Base-by-base conservation (phyloP, 805 yeast genomes). In the Kregervanrija pseudodelftensis region DNA sequence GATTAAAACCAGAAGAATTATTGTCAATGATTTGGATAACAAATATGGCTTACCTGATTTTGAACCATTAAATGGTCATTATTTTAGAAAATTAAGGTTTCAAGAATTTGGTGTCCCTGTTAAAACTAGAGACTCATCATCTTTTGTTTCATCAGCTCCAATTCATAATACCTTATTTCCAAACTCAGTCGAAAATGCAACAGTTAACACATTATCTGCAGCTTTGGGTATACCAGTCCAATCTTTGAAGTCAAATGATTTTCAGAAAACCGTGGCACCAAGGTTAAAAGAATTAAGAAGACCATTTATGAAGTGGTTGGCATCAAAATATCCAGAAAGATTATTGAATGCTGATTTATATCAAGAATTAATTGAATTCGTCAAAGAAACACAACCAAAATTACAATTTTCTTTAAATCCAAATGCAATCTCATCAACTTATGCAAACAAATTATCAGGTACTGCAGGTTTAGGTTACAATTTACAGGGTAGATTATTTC, bases 381-480 rank as follows among this genome's bases (percentile, higher is more conserved):
- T 77, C 33, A 59, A 59, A 36, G 56, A 54, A 33, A 55, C 55
- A 33, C 47, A 50, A 22, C 46, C 50, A 22, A 40, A 49, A 30
- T 30, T 50, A 32, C 17, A 39, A 36, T 48, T 39, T 35, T 40
- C 35, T 35, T 47, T 33, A 39, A 40, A 36, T 15, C 38, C 33
- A 41, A 39, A 15, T 30, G n/a, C 11, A 8, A 49, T 58, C 33
- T 56, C 61, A 11, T 39, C 50, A 39, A 34, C 50, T 22, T 50
- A 59, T 44, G 42, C 47, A 13, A 49, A 56, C 12, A 48, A 51
- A 45, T 49, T 58, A 12, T 56, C 81, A 43, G 95, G 89, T 31
- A 76, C 85, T 8, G 95, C 84, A 30, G 95, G 95, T 7, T 70
- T 86, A 48, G 74, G 86, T 1, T 87, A 85, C 55, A 70, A 69